Conservation (phyloP, 73 alveolate species). For the Breviolum minutum region DNA sequence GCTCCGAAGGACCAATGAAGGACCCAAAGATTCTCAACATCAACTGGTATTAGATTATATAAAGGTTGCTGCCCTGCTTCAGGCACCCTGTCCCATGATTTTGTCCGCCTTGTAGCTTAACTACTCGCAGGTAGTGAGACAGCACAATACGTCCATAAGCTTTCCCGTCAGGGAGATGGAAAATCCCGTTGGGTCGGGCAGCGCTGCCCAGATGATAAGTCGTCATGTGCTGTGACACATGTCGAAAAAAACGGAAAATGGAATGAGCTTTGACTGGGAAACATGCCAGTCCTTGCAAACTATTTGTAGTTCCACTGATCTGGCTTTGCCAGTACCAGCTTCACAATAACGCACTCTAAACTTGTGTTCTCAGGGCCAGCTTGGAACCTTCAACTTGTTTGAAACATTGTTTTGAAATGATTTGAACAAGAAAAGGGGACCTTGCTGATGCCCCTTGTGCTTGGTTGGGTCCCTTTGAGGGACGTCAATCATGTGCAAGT, state of each 20-base stretch:
- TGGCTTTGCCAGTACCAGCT: conserved; percentile 16
- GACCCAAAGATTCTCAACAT: no score
- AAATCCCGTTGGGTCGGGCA: conserved; percentile 18
- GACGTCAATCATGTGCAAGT: not conserved
- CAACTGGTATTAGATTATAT: no score
- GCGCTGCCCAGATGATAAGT: not conserved
- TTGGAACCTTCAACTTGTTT: no score
- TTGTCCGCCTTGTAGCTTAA: not conserved
- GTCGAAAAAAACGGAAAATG: not conserved
- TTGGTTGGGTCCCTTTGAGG: conserved; percentile 2
- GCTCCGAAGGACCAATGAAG: not conserved
- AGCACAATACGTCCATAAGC: not conserved
- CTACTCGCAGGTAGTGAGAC: conserved; percentile 9
- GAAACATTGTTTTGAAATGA: no score
- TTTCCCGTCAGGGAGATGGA: conserved; percentile 28
- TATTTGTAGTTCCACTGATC: not conserved
- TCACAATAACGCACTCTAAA: not conserved
- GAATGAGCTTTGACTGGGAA: conserved; percentile 23
- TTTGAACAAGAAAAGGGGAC: no score
- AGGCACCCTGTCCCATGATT: not conserved
- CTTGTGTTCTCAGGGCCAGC: not conserved
- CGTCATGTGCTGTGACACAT: not conserved
- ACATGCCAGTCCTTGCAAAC: conserved; percentile 21
- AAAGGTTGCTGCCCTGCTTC: not conserved
- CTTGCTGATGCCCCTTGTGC: not conserved